Conservation (phyloP, 495 filamentous ascomycete species). For the Podospora pseudocomata region DNA sequence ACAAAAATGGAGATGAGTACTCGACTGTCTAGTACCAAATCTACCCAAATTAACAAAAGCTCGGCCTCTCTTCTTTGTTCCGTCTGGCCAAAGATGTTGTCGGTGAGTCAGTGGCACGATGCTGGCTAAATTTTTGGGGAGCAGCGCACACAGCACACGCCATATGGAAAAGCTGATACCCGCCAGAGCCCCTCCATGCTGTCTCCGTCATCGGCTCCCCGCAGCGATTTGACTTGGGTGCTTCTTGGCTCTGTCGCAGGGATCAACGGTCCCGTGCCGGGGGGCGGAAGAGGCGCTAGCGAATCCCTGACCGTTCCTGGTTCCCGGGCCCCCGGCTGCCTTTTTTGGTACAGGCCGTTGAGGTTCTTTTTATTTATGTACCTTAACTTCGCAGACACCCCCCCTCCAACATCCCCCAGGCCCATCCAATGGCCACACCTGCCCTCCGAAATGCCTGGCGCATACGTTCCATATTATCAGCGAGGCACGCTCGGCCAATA, state of each 20-base stretch:
- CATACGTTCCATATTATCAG: neutral
- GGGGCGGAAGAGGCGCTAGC: neutral
- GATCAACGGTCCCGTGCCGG: slow-evolving; percentile 1
- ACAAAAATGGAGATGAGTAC: neutral
- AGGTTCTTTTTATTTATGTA: neutral
- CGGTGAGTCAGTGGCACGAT: slow-evolving; percentile 11
- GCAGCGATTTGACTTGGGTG: neutral
- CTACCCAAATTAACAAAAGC: neutral
- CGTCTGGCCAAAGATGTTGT: neutral
- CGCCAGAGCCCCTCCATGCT: slow-evolving; percentile 16
- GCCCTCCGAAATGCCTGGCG: neutral
- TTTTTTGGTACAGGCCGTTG: neutral
- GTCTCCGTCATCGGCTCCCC: slow-evolving; percentile 25
- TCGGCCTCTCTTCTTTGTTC: neutral
- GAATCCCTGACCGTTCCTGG: neutral
- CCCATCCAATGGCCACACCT: neutral
- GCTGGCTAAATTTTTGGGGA: slow-evolving; percentile 8
- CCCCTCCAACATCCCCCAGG: neutral
- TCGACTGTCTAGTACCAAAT: neutral
- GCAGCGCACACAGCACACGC: neutral
- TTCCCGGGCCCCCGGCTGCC: neutral
- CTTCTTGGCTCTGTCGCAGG: neutral
- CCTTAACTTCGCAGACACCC: neutral
- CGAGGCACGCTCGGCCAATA: neutral
- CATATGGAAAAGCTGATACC: slow-evolving; percentile 18